Conservation (phyloP, 768 basidiomycete genomes). For the Baorangia bicolor region DNA sequence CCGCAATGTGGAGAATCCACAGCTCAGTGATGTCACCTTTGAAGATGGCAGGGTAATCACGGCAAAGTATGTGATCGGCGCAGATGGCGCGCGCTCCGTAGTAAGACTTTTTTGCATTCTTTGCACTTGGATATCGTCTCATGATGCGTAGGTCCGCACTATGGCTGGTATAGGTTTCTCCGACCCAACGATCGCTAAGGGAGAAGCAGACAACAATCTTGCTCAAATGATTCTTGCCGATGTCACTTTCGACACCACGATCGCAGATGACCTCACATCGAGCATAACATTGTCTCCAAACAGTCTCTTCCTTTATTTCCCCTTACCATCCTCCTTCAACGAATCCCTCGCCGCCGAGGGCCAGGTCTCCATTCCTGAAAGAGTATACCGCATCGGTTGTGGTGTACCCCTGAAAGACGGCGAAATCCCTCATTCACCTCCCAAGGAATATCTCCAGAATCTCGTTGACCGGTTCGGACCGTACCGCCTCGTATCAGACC, state of each 20-base stretch:
- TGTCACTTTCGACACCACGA: slow-evolving; percentile 33
- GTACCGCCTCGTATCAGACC: slow-evolving; percentile 32
- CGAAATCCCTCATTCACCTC: slow-evolving; percentile 36
- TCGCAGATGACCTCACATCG: slow-evolving; percentile 6
- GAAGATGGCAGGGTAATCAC: slow-evolving; percentile 45
- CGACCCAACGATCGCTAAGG: slow-evolving; percentile 38
- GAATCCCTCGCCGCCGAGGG: slow-evolving; percentile 13
- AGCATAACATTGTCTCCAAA: slow-evolving; percentile 26
- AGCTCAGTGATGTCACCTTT: slow-evolving; percentile 42
- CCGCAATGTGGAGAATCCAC: slow-evolving; percentile 26
- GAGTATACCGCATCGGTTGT: slow-evolving; percentile 41
- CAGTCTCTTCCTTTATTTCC: slow-evolving; percentile 37
- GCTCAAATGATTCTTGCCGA: slow-evolving; percentile 48
- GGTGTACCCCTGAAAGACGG: slow-evolving; percentile 38
- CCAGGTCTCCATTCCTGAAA: slow-evolving; percentile 3
- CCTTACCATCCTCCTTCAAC: slow-evolving; percentile 35
- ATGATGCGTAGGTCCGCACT: slow-evolving; percentile 39
- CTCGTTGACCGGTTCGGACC: slow-evolving; percentile 44
- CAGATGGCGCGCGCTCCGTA: slow-evolving; percentile 48
- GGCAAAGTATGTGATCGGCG: slow-evolving; percentile 48
- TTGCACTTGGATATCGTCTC: background rate
- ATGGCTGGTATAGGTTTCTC: slow-evolving; percentile 41
- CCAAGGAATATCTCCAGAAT: slow-evolving; percentile 43
- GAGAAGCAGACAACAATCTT: slow-evolving; percentile 29
- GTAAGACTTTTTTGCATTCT: slow-evolving; percentile 30